phyloP scores from a whole-genome alignment of 164 flowering plant genomes.

The Brasenia schreberi region DNA sequence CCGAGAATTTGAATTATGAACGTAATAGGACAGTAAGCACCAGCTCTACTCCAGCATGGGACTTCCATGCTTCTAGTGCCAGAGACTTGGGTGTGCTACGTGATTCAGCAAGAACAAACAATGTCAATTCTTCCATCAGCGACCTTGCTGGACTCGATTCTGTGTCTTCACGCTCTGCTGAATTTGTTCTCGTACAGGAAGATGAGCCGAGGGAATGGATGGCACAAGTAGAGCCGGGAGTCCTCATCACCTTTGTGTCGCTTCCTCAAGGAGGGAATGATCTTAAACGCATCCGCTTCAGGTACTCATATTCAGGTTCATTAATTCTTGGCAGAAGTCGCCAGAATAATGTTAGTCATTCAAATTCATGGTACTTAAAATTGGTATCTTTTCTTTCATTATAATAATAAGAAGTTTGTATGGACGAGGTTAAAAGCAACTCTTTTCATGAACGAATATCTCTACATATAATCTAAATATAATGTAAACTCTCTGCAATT shows the following conservation, averaged over 20 bases:
- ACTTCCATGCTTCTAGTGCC: slow-evolving; percentile 16
- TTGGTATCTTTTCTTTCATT: no score
- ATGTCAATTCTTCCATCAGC: not conserved
- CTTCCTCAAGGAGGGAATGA: slow-evolving; percentile 94
- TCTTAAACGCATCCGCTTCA: slow-evolving; percentile 89
- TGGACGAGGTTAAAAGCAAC: no score
- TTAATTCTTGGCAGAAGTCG: no score
- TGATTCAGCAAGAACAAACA: not conserved
- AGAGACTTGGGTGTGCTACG: slow-evolving; percentile 6
- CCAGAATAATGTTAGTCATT: no score
- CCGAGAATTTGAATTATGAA: slow-evolving; percentile 53
- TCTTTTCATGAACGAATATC: no score
- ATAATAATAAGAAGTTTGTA: no score
- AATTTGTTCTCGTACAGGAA: slow-evolving; percentile 57
- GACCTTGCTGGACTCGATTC: not conserved
- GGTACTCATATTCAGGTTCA: slow-evolving; percentile 15
- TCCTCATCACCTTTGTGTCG: slow-evolving; percentile 89
- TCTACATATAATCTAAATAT: no score
- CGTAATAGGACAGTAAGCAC: slow-evolving; percentile 56
- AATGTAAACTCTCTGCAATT: no score
- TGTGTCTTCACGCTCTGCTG: slow-evolving; percentile 15
- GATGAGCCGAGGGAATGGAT: slow-evolving; percentile 94
- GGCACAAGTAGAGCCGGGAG: slow-evolving; percentile 99
- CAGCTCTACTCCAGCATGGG: slow-evolving; percentile 90
- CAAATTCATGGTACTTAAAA: no score